A percentile compares a stretch with the other conserved stretches of the same genome.
phyloP scores from a whole-genome alignment of 805 yeast species.

The Ogataea paraovalis region DNA sequence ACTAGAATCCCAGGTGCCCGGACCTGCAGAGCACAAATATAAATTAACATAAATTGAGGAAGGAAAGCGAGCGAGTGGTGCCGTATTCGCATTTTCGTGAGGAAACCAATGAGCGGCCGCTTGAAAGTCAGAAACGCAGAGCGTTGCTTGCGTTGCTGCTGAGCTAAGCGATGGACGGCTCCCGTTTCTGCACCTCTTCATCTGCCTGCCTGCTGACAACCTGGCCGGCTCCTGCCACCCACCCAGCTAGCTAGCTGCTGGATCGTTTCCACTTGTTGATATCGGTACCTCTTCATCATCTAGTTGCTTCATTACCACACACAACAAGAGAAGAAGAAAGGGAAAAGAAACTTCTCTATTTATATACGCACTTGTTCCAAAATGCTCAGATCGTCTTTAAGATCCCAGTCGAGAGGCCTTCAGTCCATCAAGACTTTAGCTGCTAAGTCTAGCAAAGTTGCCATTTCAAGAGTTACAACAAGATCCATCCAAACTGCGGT shows the following conservation, averaged over 20 bases:
- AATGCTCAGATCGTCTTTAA: slow-evolving; percentile 21
- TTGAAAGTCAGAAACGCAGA: neutral
- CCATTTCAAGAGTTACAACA: slow-evolving; percentile 2
- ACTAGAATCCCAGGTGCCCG: neutral
- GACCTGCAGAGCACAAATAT: no score
- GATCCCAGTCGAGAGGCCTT: slow-evolving; percentile 11
- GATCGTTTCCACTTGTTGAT: no score
- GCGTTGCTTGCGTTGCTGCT: neutral
- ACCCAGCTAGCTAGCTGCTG: no score
- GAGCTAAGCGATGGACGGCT: neutral
- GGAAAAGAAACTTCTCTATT: neutral
- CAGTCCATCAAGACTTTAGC: slow-evolving; percentile 10
- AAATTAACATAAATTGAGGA: no score
- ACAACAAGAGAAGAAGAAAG: neutral
- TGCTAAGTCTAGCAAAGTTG: slow-evolving; percentile 2
- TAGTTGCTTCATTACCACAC: neutral
- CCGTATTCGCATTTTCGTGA: neutral
- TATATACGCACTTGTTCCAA: neutral
- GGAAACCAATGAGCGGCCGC: slow-evolving; percentile 1
- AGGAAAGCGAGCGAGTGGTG: neutral
- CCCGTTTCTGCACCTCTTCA: neutral
- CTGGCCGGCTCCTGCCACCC: neutral
- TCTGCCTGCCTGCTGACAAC: neutral
- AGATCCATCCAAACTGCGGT: slow-evolving; percentile 19
- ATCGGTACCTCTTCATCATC: no score